Percentiles rank a stretch among this genome's conserved stretches.
phyloP scores from a whole-genome alignment of 2,329 filamentous ascomycete genomes.

The Apiospora aurea region DNA sequence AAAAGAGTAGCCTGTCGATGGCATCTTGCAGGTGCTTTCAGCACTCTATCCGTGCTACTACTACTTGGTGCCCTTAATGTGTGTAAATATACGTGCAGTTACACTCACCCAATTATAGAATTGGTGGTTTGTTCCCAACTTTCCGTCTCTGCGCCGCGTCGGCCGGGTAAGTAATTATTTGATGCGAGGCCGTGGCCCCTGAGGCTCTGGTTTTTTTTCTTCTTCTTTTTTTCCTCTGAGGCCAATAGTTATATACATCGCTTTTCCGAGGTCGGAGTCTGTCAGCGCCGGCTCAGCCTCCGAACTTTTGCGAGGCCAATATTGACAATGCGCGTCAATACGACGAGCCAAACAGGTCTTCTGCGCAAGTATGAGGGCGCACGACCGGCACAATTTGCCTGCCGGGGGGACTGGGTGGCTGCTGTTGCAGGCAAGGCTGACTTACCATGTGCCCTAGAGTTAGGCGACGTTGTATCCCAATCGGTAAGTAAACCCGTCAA shows the following conservation, averaged over 20 bases:
- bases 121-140: neutral
- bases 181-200: constrained; percentile 24
- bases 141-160: neutral
- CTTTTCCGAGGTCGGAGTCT: neutral
- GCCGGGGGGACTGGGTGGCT: too few relatives aligned
- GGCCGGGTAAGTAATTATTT: neutral
- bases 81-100: neutral
- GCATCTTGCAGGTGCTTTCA: too few relatives aligned
- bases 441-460: too few relatives aligned
- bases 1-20: too few relatives aligned
- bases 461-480: too few relatives aligned
- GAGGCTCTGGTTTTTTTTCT: constrained; percentile 23
- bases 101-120: neutral
- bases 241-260: constrained; percentile 22
- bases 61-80: too few relatives aligned
- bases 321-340: neutral
- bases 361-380: neutral
- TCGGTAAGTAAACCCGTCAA: too few relatives aligned
- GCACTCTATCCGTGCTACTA: too few relatives aligned
- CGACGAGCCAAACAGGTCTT: neutral
- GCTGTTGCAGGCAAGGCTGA: too few relatives aligned
- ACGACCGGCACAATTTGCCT: neutral
- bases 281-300: neutral
- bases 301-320: neutral
- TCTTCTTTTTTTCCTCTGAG: too few relatives aligned